Percentiles rank a stretch among this genome's conserved stretches.
Evolutionary conservation across 345 rosid genomes (phyloP).

Genomic region (Syzygium grande): DNA sequence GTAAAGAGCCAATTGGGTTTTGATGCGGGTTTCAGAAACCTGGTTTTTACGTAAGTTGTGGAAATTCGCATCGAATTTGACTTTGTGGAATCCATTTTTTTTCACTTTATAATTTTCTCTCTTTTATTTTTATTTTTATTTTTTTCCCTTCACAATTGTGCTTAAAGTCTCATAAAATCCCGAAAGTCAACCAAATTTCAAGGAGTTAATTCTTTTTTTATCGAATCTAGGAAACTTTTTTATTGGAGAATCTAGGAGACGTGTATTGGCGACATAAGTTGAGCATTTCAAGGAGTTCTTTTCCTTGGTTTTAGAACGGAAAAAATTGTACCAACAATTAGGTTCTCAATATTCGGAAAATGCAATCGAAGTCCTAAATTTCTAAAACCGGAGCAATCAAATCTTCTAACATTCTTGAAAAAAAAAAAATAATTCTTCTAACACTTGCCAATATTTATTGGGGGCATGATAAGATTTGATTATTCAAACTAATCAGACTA

Average conservation of each 20-base stretch:
- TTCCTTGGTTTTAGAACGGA: not conserved
- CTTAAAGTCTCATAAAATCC: not conserved
- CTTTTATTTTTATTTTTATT: not conserved
- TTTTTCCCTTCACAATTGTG: not conserved
- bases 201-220: not conserved
- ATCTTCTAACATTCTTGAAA: too few species aligned
- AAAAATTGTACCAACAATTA: not conserved
- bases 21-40: not conserved
- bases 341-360: too few species aligned
- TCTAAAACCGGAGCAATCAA: not conserved
- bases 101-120: not conserved
- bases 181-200: not conserved
- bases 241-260: too few species aligned
- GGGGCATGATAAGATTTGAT: not conserved
- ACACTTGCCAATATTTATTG: too few species aligned
- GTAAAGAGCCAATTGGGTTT: too few species aligned
- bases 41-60: too few species aligned
- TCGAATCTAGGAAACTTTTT: not conserved
- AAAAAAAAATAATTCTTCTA: too few species aligned
- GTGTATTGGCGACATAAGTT: not conserved
- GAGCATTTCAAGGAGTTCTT: not conserved
- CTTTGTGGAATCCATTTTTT: fast-evolving
- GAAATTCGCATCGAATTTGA: not conserved
- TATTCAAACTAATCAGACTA: not conserved
- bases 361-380: not conserved